Percentiles rank a stretch among this genome's conserved stretches.
These are phyloP conservation scores for Cyberlindnera americana DNA, from an alignment of 805 yeast genomes.

Conservation along the genomic window DNA sequence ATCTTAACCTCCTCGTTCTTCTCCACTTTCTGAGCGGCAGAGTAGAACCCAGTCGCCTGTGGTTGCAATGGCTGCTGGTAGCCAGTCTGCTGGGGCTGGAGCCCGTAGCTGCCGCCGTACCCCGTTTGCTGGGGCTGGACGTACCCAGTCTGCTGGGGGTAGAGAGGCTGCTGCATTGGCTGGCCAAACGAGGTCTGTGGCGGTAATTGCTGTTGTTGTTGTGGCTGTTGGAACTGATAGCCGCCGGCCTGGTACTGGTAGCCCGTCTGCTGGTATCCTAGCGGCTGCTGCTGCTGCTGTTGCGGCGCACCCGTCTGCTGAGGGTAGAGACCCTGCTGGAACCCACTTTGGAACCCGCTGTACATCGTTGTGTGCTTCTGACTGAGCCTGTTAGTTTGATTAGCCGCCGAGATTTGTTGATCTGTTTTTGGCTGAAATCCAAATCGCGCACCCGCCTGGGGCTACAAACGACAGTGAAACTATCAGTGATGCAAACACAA, in stretches of 20 bases:
- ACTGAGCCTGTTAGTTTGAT: neutral
- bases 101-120: conserved; percentile 16
- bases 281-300: conserved; percentile 13
- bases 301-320: conserved; percentile 4
- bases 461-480: too few species aligned
- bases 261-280: conserved; percentile 21
- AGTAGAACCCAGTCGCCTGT: conserved; percentile 40
- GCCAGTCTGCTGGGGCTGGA: conserved; percentile 32
- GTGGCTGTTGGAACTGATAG: conserved; percentile 2
- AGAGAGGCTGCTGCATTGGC: conserved; percentile 21
- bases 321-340: conserved; percentile 2
- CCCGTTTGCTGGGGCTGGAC: conserved; percentile 29
- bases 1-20: conserved; percentile 60
- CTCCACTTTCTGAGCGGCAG: conserved; percentile 28
- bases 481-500: too few species aligned
- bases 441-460: too few species aligned
- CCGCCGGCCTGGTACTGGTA: conserved; percentile 7
- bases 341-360: conserved; percentile 10
- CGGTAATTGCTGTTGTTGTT: conserved; percentile 15
- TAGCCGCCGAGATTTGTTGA: conserved; percentile 4
- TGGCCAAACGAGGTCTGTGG: conserved; percentile 20
- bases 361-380: conserved; percentile 8
- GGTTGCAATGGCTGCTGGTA: conserved; percentile 29
- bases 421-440: too few species aligned
- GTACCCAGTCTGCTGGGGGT: conserved; percentile 28